Percentiles rank a stretch among this genome's conserved stretches.
These are phyloP conservation scores for Nicotiana attenuata DNA, from an alignment of 257 asterid genomes.

Conservation along the genomic window DNA sequence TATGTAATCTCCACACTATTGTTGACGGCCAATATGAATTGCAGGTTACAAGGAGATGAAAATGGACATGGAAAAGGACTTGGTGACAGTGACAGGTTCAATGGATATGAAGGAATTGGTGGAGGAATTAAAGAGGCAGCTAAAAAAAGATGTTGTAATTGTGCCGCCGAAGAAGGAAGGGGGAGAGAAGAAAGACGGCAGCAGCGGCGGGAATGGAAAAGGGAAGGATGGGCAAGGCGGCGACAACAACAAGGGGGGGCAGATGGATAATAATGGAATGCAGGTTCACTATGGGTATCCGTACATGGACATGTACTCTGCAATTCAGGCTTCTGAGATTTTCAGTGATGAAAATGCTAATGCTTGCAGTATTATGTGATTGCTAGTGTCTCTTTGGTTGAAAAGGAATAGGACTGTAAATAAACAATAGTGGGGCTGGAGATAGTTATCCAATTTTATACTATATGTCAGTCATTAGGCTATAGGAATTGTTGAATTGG, in stretches of 20 bases:
- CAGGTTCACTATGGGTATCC: conserved; percentile 15
- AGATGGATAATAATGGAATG: conserved; percentile 12
- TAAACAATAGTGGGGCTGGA: background rate
- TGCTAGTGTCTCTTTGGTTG: background rate
- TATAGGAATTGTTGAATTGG: background rate
- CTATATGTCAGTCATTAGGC: background rate
- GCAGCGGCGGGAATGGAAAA: conserved; percentile 7
- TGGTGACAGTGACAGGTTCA: conserved; percentile 72
- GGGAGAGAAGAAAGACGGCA: conserved; percentile 39
- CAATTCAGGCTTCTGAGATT: conserved; percentile 24
- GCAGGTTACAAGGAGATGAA: conserved; percentile 61
- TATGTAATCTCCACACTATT: background rate
- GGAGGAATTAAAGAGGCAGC: conserved; percentile 47
- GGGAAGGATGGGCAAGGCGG: conserved; percentile 10
- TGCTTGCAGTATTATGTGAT: conserved; percentile 41
- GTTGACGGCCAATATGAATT: background rate
- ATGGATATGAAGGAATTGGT: conserved; percentile 73
- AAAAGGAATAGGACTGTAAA: background rate
- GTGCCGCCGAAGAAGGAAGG: conserved; percentile 61
- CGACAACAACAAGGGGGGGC: conserved; percentile 8
- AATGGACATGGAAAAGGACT: conserved; percentile 55
- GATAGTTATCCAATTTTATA: too few species aligned
- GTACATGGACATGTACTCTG: background rate
- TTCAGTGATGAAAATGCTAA: conserved; percentile 47
- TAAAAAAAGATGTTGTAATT: conserved; percentile 51